Evolutionary conservation across 78 protist genomes (phyloP), one percentile per base, ranked within the genome.

Genomic region (Planoprotostelium fungivorum): DNA sequence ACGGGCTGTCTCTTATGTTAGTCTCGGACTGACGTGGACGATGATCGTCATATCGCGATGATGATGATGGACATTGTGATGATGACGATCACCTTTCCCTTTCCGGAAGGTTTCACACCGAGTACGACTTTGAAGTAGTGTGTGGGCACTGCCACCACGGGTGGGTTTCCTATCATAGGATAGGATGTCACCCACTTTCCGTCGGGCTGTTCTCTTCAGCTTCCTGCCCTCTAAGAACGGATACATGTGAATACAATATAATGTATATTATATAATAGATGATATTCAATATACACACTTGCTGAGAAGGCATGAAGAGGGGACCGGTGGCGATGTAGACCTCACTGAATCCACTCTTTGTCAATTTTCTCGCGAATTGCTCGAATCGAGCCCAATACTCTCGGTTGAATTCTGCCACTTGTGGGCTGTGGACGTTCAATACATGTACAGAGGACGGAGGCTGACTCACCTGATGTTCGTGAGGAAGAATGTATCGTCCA

Each of bases 391-490:
- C 90, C 90, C 90, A 88, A 5, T 83, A 73, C 29, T 83, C 86
- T 0, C 90, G 90, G 86, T 88, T 88, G 39, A 88, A 88, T 84
- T 85, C 90, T 1, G 1, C 89, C 38, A 87, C 89, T 31, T 88
- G 90, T 34, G 90, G 90, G 35, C 73, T 51, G 16, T 51, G 5
- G 73, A 5, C 16, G 31, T 25, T 51, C 73, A 51, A 16, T 25
- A 25, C 31, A 51, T 51, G 73, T 25, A 25, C 73, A 51, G 31
- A 16, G 73, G 5, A 51, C 31, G 16, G 5, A 51, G 16, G 31
- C 31, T 25, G 73, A 51, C 73, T 16, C 16, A 51, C 73, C 63
- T 36, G 36, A 88, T 88, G 90, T 88, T 88, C 16, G 90, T 36
- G 39, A 88, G 90, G 63, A 88, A 29, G 35, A 88, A 88, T 28